A percentile compares a stretch with the other conserved stretches of the same genome.
phyloP scores from a whole-genome alignment of 371 early-diverging fungal species.

The Actinomucor elegans region DNA sequence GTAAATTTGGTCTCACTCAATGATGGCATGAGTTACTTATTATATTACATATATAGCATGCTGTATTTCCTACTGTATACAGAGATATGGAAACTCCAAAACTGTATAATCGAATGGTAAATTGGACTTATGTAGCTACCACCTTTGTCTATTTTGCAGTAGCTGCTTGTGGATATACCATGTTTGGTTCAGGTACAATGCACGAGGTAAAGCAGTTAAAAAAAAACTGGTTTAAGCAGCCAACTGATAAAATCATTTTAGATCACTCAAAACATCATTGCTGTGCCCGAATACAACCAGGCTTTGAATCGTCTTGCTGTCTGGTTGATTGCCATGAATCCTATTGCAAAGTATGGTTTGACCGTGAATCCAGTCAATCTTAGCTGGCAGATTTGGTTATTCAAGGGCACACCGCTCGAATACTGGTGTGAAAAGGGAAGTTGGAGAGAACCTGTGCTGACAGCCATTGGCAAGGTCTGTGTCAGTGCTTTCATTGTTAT shows the following conservation, averaged over 20 bases:
- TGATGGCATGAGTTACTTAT: too few relatives aligned
- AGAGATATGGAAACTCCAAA: slow-evolving; percentile 51
- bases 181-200: slow-evolving; percentile 69
- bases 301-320: slow-evolving; percentile 56
- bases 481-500: slow-evolving; percentile 45
- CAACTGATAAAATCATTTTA: too few relatives aligned
- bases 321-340: slow-evolving; percentile 67
- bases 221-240: neutral
- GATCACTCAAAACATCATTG: slow-evolving; percentile 72
- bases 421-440: slow-evolving; percentile 19
- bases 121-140: slow-evolving; percentile 38
- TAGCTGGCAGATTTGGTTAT: slow-evolving; percentile 52
- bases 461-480: slow-evolving; percentile 16
- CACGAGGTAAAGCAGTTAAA: slow-evolving; percentile 49
- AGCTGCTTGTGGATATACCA: slow-evolving; percentile 65
- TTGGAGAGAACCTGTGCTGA: slow-evolving; percentile 27
- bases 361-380: slow-evolving; percentile 60
- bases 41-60: too few relatives aligned
- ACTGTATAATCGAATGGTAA: slow-evolving; percentile 39
- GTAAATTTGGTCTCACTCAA: too few relatives aligned
- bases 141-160: slow-evolving; percentile 36
- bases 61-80: slow-evolving; percentile 48
- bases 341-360: slow-evolving; percentile 70
- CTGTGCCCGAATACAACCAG: slow-evolving; percentile 56
- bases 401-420: slow-evolving; percentile 18